A percentile compares a stretch with the other conserved stretches of the same genome.
Evolutionary conservation across 768 basidiomycete species (phyloP).

Genomic region (Strobilomyces confusus): DNA sequence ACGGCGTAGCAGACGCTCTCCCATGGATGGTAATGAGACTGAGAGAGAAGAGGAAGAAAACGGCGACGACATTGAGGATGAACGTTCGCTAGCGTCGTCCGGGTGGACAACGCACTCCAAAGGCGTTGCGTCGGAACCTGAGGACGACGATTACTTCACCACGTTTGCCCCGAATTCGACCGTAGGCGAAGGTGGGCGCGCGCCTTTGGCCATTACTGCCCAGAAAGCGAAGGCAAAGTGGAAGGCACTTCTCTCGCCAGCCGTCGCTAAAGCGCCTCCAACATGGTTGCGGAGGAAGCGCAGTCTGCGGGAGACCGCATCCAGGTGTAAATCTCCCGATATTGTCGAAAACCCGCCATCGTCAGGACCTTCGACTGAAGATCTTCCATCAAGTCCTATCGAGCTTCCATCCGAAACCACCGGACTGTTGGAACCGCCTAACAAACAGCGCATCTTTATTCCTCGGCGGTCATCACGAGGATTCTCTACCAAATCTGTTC

Average conservation of each 20-base stretch:
- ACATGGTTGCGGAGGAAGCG: slow-evolving; percentile 29
- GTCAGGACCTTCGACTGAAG: slow-evolving; percentile 23
- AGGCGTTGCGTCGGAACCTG: slow-evolving; percentile 30
- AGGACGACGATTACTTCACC: slow-evolving; percentile 41
- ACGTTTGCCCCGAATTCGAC: slow-evolving; percentile 23
- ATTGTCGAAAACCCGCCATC: slow-evolving; percentile 27
- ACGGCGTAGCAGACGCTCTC: slow-evolving; percentile 34
- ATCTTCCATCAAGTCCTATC: slow-evolving; percentile 19
- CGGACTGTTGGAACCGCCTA: slow-evolving; percentile 18
- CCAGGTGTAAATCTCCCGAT: slow-evolving; percentile 20
- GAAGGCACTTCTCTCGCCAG: slow-evolving; percentile 42
- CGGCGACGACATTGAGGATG: slow-evolving; percentile 41
- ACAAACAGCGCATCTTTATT: slow-evolving; percentile 20
- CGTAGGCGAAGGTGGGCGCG: slow-evolving; percentile 33
- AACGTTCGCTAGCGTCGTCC: slow-evolving; percentile 55
- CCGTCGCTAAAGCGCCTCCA: slow-evolving; percentile 29
- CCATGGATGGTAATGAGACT: slow-evolving; percentile 39
- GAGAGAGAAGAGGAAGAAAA: slow-evolving; percentile 35
- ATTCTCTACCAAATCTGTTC: slow-evolving; percentile 27
- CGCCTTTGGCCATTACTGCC: slow-evolving; percentile 39
- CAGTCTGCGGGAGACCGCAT: slow-evolving; percentile 6
- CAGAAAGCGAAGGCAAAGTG: slow-evolving; percentile 56
- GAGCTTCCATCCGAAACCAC: slow-evolving; percentile 10
- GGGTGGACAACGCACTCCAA: slow-evolving; percentile 44
- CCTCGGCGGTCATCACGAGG: slow-evolving; percentile 27